Evolutionary conservation across 306 rosid genomes (phyloP).

Genomic region (Cucumis cinereus): DNA sequence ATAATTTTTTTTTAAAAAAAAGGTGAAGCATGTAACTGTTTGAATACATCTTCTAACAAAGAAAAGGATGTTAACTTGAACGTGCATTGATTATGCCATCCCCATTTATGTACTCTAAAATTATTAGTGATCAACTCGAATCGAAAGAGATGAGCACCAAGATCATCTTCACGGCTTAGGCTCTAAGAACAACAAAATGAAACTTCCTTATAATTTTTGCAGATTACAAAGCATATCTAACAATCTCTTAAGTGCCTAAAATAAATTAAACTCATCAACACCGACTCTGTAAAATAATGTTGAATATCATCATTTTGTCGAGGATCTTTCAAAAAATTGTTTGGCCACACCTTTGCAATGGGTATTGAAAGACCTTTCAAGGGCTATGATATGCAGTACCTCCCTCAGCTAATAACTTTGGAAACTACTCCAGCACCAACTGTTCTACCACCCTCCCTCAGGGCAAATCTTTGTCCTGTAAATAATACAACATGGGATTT

Average conservation of each 20-base stretch:
- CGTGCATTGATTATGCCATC: slow-evolving; percentile 1
- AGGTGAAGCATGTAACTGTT: not conserved
- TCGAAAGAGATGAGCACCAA: not conserved
- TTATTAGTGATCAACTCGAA: not conserved
- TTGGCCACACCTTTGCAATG: slow-evolving; percentile 6
- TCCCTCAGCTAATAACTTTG: slow-evolving; percentile 51
- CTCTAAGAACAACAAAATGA: not conserved
- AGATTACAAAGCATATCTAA: slow-evolving; percentile 1
- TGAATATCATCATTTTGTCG: not conserved
- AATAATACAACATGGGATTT: slow-evolving; percentile 1
- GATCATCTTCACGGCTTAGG: not conserved
- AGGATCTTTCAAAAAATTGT: slow-evolving; percentile 11
- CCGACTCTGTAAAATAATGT: not conserved
- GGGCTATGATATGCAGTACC: not conserved
- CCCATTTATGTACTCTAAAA: slow-evolving; percentile 5
- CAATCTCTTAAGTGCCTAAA: not conserved
- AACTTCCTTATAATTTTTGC: not conserved
- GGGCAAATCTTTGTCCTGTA: slow-evolving; percentile 97
- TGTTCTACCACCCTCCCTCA: slow-evolving; percentile 98
- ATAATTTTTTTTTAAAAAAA: not conserved
- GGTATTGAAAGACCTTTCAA: not conserved
- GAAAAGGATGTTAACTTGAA: not conserved
- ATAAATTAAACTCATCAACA: not conserved
- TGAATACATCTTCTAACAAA: not conserved
- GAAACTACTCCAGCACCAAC: slow-evolving; percentile 99